Evolutionary conservation across 2,329 filamentous ascomycete species (phyloP).

Genomic region (Myriosclerotinia scirpicola): DNA sequence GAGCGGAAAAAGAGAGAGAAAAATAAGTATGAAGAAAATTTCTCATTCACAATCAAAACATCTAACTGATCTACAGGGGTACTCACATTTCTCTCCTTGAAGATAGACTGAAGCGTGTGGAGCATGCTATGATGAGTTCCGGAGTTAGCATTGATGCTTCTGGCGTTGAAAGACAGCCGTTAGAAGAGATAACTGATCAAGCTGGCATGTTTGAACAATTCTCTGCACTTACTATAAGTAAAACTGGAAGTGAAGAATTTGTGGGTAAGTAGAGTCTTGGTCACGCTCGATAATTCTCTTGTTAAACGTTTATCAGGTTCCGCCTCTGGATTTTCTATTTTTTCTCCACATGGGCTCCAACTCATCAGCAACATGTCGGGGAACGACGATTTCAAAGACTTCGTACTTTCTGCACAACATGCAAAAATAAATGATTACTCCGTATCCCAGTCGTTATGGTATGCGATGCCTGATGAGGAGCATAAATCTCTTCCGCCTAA

Average conservation of each 20-base stretch:
- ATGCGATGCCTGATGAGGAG: constrained; percentile 28
- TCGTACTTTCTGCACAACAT: not conserved
- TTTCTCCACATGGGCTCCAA: constrained; percentile 34
- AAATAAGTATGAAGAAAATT: constrained; percentile 28
- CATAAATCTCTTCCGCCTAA: constrained; percentile 30
- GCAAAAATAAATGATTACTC: not conserved
- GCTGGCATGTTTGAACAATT: constrained; percentile 30
- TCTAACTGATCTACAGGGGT: constrained; percentile 19
- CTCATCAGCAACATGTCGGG: constrained; percentile 28
- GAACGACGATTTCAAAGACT: not conserved
- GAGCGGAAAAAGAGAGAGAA: constrained; percentile 34
- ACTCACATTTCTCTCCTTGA: constrained; percentile 32
- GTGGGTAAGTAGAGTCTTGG: constrained; percentile 26
- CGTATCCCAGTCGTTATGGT: constrained; percentile 25
- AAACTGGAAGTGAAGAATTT: constrained; percentile 29
- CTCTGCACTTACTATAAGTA: constrained; percentile 30
- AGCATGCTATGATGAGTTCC: constrained; percentile 31
- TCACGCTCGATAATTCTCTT: constrained; percentile 3
- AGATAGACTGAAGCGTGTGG: constrained; percentile 34
- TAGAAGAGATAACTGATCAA: constrained; percentile 29
- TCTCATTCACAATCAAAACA: constrained; percentile 18
- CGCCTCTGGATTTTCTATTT: constrained; percentile 35
- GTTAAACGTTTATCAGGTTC: constrained; percentile 28
- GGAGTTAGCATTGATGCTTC: constrained; percentile 21
- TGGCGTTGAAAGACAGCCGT: constrained; percentile 24